A percentile compares a stretch with the other conserved stretches of the same genome.
Conservation (phyloP, 345 rosid species). For the Hypericum androsaemum region DNA sequence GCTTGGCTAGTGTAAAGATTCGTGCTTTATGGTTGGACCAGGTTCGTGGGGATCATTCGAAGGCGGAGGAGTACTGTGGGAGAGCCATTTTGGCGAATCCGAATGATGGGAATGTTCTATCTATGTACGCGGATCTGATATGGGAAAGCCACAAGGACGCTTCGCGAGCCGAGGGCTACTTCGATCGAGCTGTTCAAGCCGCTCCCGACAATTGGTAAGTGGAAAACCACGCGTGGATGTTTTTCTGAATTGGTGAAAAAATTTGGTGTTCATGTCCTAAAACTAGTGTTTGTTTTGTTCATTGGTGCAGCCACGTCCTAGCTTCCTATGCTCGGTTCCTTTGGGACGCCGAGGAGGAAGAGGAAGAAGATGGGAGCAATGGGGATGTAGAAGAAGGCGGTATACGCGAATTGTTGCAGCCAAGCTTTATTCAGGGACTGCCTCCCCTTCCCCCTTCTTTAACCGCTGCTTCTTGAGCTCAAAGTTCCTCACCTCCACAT, state of each 20-base stretch:
- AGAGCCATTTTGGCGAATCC: constrained; percentile 63
- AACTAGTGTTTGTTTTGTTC: constrained; percentile 2
- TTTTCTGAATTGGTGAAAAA: not conserved
- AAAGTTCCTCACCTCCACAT: not conserved
- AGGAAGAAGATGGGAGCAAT: constrained; percentile 27
- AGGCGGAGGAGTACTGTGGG: constrained; percentile 77
- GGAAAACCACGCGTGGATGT: not conserved
- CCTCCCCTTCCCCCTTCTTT: constrained; percentile 23
- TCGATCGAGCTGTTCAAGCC: constrained; percentile 68
- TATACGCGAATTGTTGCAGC: constrained; percentile 16
- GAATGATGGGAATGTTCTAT: constrained; percentile 59
- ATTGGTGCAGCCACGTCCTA: constrained; percentile 56
- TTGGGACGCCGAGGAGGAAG: constrained; percentile 82
- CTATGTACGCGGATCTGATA: constrained; percentile 73
- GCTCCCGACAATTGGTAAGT: constrained; percentile 75
- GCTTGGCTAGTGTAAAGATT: not conserved
- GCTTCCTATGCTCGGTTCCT: constrained; percentile 87
- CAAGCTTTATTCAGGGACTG: constrained; percentile 30
- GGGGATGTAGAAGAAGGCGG: constrained; percentile 14
- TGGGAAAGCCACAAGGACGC: constrained; percentile 67
- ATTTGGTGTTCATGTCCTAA: not conserved
- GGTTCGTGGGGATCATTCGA: constrained; percentile 52
- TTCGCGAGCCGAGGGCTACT: constrained; percentile 64
- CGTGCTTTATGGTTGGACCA: constrained; percentile 18
- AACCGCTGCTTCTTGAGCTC: constrained; percentile 50